Evolutionary conservation across 1,139 yeast species (phyloP).

Genomic region (Zygosaccharomyces pseudobailii): DNA sequence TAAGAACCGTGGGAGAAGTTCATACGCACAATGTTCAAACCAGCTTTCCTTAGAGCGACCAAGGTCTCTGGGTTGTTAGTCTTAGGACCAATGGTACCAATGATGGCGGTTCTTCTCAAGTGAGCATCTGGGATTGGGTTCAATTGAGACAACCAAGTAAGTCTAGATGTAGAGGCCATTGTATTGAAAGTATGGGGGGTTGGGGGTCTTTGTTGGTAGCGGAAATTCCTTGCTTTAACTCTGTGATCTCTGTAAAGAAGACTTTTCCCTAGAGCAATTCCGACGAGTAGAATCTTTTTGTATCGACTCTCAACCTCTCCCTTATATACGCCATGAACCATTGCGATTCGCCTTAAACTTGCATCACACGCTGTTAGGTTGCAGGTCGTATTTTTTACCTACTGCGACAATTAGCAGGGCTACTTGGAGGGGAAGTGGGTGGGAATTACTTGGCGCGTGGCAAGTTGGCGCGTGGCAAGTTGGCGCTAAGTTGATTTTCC

Average conservation of each 20-base stretch:
- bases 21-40: conserved; percentile 96
- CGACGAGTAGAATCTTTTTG: neutral
- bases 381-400: neutral
- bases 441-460: neutral
- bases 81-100: conserved; percentile 97
- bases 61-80: conserved; percentile 85
- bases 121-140: conserved; percentile 76
- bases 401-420: neutral
- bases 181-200: too few species aligned
- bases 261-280: neutral
- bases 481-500: neutral
- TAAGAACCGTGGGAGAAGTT: conserved; percentile 97
- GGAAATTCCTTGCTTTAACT: conserved; percentile 3
- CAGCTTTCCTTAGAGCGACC: conserved; percentile 89
- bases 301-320: neutral
- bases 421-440: neutral
- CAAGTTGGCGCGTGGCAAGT: neutral
- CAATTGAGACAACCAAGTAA: conserved; percentile 80
- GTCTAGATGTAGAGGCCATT: conserved; percentile 28
- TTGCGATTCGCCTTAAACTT: neutral
- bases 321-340: neutral
- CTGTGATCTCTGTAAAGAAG: neutral
- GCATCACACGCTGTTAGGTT: neutral
- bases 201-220: neutral
- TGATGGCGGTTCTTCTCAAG: conserved; percentile 91